These are phyloP conservation scores for Bacidia rubella DNA, from an alignment of 495 filamentous ascomycete genomes.

Conservation along the genomic window DNA sequence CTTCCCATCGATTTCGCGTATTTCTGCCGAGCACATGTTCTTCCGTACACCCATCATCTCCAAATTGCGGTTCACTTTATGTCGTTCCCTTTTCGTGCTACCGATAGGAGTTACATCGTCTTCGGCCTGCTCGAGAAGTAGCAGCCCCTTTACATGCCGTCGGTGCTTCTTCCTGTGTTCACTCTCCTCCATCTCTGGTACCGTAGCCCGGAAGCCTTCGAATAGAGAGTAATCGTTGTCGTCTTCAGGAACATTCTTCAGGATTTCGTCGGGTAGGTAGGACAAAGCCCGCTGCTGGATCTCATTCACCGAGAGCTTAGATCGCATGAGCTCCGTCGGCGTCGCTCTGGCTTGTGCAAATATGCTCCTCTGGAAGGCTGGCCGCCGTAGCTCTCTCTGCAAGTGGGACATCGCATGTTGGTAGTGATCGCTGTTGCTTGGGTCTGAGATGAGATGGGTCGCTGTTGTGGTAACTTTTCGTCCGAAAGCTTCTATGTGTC, in stretches of 20 bases:
- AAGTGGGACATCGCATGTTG: slow-evolving; percentile 79
- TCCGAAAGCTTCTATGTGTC: slow-evolving; percentile 83
- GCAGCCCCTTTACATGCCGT: slow-evolving; percentile 53
- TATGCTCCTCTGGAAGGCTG: slow-evolving; percentile 71
- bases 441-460: slow-evolving; percentile 70
- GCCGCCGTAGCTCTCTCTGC: slow-evolving; percentile 72
- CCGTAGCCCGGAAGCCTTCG: slow-evolving; percentile 84
- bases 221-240: slow-evolving; percentile 83
- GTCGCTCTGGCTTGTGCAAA: slow-evolving; percentile 79
- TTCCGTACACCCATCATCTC: slow-evolving; percentile 89
- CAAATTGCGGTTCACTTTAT: slow-evolving; percentile 60
- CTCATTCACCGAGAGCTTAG: slow-evolving; percentile 78
- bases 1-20: slow-evolving; percentile 92
- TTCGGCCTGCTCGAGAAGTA: slow-evolving; percentile 49
- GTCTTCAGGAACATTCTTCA: slow-evolving; percentile 72
- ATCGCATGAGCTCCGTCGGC: slow-evolving; percentile 83
- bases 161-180: slow-evolving; percentile 52
- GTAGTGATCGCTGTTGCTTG: slow-evolving; percentile 49
- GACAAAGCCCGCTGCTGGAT: slow-evolving; percentile 89
- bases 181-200: slow-evolving; percentile 56
- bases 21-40: slow-evolving; percentile 95
- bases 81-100: slow-evolving; percentile 64
- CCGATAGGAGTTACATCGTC: slow-evolving; percentile 49
- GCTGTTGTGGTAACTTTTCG: slow-evolving; percentile 92
- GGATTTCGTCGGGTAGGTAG: slow-evolving; percentile 80